phyloP scores from a whole-genome alignment of 345 rosid genomes.

The Litchi chinensis region DNA sequence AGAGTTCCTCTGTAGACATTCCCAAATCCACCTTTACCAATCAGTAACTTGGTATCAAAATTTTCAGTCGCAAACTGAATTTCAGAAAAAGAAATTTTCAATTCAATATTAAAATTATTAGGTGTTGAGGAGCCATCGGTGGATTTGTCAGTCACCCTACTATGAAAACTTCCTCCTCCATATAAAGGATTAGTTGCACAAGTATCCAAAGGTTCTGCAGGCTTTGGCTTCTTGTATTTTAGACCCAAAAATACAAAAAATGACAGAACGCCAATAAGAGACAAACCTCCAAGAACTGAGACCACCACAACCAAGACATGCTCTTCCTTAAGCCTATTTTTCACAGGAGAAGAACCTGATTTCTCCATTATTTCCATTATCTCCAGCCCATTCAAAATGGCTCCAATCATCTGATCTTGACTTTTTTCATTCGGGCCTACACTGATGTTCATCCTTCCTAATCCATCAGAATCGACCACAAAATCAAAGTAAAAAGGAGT shows the following conservation, averaged over 20 bases:
- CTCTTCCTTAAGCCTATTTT: neutral
- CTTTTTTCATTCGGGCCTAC: conserved; percentile 23
- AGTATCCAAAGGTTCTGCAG: conserved; percentile 17
- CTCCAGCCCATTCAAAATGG: conserved; percentile 62
- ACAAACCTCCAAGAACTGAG: conserved; percentile 30
- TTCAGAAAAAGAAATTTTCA: conserved; percentile 43
- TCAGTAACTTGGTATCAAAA: conserved; percentile 35
- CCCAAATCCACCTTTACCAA: conserved; percentile 58
- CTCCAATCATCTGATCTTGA: neutral
- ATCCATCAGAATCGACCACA: conserved; percentile 45
- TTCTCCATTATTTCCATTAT: conserved; percentile 43
- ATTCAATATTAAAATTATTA: conserved; percentile 34
- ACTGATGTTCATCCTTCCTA: conserved; percentile 38
- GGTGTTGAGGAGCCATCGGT: conserved; percentile 21
- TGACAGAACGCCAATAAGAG: conserved; percentile 29
- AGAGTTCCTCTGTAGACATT: conserved; percentile 44
- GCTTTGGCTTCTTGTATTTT: conserved; percentile 31
- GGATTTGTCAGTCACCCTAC: conserved; percentile 23
- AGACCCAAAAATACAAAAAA: conserved; percentile 19
- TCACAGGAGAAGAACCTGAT: neutral
- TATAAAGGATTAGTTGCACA: conserved; percentile 29
- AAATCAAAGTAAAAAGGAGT: conserved; percentile 49
- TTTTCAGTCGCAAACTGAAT: conserved; percentile 47
- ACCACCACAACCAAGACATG: conserved; percentile 26
- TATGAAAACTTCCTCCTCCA: conserved; percentile 30